Evolutionary conservation across 208 protist species (phyloP).

Genomic region (Porcisia deanei): DNA sequence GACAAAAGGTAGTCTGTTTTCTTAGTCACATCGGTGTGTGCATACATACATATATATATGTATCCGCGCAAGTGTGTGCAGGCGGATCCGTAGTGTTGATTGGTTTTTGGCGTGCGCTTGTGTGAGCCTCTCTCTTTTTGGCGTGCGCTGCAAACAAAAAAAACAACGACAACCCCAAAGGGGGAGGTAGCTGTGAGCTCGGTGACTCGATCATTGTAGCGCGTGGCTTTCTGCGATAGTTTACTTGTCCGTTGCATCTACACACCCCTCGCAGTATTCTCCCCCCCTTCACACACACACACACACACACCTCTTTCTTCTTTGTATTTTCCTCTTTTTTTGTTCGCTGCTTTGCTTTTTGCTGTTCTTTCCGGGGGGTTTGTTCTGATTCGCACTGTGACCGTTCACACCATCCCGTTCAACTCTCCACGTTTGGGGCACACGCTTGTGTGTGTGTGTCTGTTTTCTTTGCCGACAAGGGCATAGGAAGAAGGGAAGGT

Average conservation of each 20-base stretch:
- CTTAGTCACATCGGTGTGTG: background rate
- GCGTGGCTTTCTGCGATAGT: background rate
- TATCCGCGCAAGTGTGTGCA: background rate
- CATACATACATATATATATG: no score
- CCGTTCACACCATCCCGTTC: background rate
- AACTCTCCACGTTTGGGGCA: background rate
- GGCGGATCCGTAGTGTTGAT: background rate
- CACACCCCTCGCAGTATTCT: background rate
- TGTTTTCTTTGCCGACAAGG: background rate
- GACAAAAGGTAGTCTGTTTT: background rate
- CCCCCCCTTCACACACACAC: background rate
- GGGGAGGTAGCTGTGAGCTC: background rate
- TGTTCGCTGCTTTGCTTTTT: constrained; percentile 1
- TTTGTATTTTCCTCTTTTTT: background rate
- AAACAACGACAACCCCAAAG: background rate
- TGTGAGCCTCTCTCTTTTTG: background rate
- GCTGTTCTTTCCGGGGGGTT: background rate
- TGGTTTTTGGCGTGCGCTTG: background rate
- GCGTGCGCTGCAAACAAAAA: background rate
- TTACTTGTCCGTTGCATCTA: background rate
- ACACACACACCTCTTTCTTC: background rate
- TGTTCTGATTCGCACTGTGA: background rate
- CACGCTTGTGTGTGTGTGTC: background rate
- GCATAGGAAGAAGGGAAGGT: background rate
- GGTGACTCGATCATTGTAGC: background rate